Evolutionary conservation across 352 stramenopile species (phyloP).

Genomic region (Phytophthora boehmeriae): DNA sequence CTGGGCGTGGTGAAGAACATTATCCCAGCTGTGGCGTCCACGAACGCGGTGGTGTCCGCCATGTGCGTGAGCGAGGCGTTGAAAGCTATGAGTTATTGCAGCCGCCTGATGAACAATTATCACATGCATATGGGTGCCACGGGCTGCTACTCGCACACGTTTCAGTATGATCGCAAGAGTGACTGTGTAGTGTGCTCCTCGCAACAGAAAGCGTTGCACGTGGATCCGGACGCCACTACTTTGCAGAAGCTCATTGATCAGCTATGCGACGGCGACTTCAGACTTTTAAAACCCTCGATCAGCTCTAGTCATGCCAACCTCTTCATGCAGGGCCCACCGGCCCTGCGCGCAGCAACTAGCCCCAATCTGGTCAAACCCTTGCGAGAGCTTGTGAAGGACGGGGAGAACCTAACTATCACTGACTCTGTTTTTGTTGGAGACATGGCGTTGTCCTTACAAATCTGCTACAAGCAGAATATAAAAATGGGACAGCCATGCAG

Average conservation of each 20-base stretch:
- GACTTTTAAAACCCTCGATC: slow-evolving; percentile 75
- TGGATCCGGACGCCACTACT: slow-evolving; percentile 57
- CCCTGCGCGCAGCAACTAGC: slow-evolving; percentile 90
- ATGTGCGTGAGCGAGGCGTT: slow-evolving; percentile 97
- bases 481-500: slow-evolving; percentile 30
- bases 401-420: slow-evolving; percentile 93
- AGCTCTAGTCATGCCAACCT: slow-evolving; percentile 65
- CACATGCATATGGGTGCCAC: slow-evolving; percentile 98
- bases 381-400: slow-evolving; percentile 85
- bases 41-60: slow-evolving; percentile 96
- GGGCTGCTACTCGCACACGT: slow-evolving; percentile 96
- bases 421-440: slow-evolving; percentile 93
- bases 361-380: slow-evolving; percentile 92
- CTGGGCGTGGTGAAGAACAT: slow-evolving; percentile 99
- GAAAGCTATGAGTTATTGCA: slow-evolving; percentile 97
- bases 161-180: slow-evolving; percentile 94
- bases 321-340: slow-evolving; percentile 82
- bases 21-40: slow-evolving; percentile 96
- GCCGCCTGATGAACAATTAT: slow-evolving; percentile 98
- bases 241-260: slow-evolving; percentile 72
- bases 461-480: slow-evolving; percentile 52
- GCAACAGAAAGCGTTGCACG: slow-evolving; percentile 60
- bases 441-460: slow-evolving; percentile 71
- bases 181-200: slow-evolving; percentile 90
- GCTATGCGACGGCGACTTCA: slow-evolving; percentile 62